phyloP scores from a whole-genome alignment of 495 filamentous ascomycete species.

The Lepraria neglecta region DNA sequence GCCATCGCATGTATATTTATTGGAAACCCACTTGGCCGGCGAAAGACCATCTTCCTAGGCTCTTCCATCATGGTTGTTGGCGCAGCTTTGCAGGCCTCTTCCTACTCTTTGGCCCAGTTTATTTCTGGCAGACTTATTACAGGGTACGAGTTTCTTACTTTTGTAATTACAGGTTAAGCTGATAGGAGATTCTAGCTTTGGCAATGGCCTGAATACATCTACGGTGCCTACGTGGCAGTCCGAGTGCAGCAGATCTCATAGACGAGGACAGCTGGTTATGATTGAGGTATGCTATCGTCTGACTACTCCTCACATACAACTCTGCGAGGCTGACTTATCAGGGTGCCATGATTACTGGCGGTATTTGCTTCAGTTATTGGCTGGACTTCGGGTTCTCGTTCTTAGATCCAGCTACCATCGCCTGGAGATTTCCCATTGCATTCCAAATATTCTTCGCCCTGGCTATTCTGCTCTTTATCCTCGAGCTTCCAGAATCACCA shows the following conservation, averaged over 20 bases:
- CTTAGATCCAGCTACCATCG: slow-evolving; percentile 52
- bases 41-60: slow-evolving; percentile 62
- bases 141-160: slow-evolving; percentile 53
- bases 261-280: slow-evolving; percentile 72
- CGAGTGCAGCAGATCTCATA: slow-evolving; percentile 67
- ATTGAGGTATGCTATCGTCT: slow-evolving; percentile 44
- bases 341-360: slow-evolving; percentile 62
- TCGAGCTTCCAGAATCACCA: slow-evolving; percentile 65
- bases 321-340: not conserved
- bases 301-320: not conserved
- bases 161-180: slow-evolving; percentile 29
- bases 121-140: slow-evolving; percentile 62
- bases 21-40: slow-evolving; percentile 64
- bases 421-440: slow-evolving; percentile 71
- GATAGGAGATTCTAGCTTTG: slow-evolving; percentile 22
- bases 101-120: slow-evolving; percentile 55
- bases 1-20: slow-evolving; percentile 64
- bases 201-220: slow-evolving; percentile 57
- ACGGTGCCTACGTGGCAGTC: slow-evolving; percentile 75
- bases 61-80: slow-evolving; percentile 66
- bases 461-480: slow-evolving; percentile 54
- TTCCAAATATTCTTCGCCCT: slow-evolving; percentile 65
- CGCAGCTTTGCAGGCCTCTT: slow-evolving; percentile 56
- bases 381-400: slow-evolving; percentile 66
- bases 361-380: slow-evolving; percentile 71